Evolutionary conservation across 2,329 filamentous ascomycete genomes (phyloP).

Genomic region (Ceratocystis colombiana): DNA sequence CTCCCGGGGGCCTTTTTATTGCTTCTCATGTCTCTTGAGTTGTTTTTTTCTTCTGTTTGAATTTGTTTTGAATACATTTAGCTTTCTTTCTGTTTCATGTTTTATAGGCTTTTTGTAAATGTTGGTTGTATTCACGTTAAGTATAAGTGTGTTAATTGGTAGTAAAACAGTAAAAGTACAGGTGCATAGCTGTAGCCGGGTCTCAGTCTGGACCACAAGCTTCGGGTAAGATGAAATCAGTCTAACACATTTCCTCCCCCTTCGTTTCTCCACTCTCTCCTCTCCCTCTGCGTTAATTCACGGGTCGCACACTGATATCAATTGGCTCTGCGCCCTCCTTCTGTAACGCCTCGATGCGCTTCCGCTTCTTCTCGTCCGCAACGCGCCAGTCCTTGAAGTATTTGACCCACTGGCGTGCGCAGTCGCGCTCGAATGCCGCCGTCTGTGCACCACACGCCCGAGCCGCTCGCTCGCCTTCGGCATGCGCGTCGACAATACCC

Average conservation of each 20-base stretch:
- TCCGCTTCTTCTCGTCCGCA: conserved; percentile 78
- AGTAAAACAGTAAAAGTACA: conserved; percentile 13
- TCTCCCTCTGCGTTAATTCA: conserved; percentile 7
- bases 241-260: not conserved
- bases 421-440: conserved; percentile 67
- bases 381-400: conserved; percentile 97
- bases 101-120: conserved; percentile 4
- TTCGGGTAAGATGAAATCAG: not conserved
- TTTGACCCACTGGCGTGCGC: conserved; percentile 86
- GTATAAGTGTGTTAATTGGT: not conserved
- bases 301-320: conserved; percentile 20
- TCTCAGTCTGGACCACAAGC: not conserved
- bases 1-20: not conserved
- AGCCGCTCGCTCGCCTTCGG: conserved; percentile 33
- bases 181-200: not conserved
- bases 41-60: conserved; percentile 7
- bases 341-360: conserved; percentile 64
- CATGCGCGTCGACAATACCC: conserved; percentile 59
- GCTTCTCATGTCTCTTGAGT: not conserved
- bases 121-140: not conserved
- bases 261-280: not conserved
- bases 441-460: conserved; percentile 36
- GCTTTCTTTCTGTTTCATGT: conserved; percentile 13
- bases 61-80: conserved; percentile 19
- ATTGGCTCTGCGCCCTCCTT: conserved; percentile 52